Evolutionary conservation across 106 monocot genomes (phyloP).

Genomic region (Ottelia alismoides): DNA sequence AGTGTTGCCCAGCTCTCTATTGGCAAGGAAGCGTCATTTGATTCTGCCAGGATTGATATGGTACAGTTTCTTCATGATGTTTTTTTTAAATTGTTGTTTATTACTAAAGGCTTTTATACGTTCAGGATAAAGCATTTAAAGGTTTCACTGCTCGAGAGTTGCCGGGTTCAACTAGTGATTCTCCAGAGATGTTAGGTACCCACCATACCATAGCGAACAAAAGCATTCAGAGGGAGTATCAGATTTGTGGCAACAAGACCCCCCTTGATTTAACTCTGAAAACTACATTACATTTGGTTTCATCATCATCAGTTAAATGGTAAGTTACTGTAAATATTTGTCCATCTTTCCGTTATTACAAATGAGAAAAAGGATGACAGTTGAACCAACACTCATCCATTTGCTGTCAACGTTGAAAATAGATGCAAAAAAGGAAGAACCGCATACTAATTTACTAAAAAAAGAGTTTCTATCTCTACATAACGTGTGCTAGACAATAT

Average conservation of each 20-base stretch:
- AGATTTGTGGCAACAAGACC: slow-evolving; percentile 35
- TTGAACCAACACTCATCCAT: not conserved
- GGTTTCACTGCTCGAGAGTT: slow-evolving; percentile 41
- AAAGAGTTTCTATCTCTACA: not conserved
- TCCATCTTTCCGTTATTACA: too few relatives aligned
- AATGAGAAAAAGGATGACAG: too few relatives aligned
- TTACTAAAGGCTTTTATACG: not conserved
- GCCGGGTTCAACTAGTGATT: slow-evolving; percentile 14
- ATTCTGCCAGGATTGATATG: slow-evolving; percentile 60
- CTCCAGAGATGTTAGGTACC: slow-evolving; percentile 15
- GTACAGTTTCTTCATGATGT: slow-evolving; percentile 16
- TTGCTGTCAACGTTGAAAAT: not conserved
- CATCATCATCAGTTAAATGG: slow-evolving; percentile 82
- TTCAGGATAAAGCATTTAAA: slow-evolving; percentile 78
- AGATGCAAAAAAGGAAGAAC: not conserved
- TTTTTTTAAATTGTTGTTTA: not conserved
- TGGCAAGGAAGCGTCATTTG: slow-evolving; percentile 33
- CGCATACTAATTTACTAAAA: not conserved
- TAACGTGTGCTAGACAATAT: not conserved
- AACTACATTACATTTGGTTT: slow-evolving; percentile 56
- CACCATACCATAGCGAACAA: slow-evolving; percentile 11
- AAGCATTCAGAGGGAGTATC: slow-evolving; percentile 32
- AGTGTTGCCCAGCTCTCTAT: slow-evolving; percentile 68
- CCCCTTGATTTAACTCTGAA: slow-evolving; percentile 90
- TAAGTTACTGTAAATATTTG: slow-evolving; percentile 10